Evolutionary conservation across 495 filamentous ascomycete species (phyloP).

Genomic region (Tetracladium marchalianum): DNA sequence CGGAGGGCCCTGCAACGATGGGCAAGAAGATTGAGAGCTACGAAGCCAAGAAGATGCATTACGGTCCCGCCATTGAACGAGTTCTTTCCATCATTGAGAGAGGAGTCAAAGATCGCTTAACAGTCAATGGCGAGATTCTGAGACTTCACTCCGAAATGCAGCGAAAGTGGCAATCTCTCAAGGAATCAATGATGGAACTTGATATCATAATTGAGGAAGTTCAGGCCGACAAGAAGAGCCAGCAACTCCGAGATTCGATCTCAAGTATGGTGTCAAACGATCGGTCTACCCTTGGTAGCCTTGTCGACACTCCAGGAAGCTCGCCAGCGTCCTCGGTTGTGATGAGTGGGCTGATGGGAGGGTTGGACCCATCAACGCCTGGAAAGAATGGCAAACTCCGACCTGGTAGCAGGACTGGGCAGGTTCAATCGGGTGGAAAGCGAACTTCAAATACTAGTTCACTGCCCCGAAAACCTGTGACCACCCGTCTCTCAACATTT

Average conservation of each 20-base stretch:
- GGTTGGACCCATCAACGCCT: conserved; percentile 36
- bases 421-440: conserved; percentile 28
- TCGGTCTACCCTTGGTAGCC: conserved; percentile 61
- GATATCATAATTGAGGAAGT: conserved; percentile 66
- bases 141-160: conserved; percentile 75
- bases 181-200: conserved; percentile 65
- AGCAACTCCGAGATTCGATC: conserved; percentile 84
- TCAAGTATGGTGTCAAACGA: conserved; percentile 87
- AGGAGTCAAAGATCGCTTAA: conserved; percentile 80
- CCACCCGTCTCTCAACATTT: conserved; percentile 23
- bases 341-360: conserved; percentile 41
- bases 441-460: conserved; percentile 9
- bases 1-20: conserved; percentile 54
- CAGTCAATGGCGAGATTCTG: conserved; percentile 90
- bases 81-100: conserved; percentile 86
- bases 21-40: conserved; percentile 83
- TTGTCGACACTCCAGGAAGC: conserved; percentile 70
- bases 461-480: conserved; percentile 15
- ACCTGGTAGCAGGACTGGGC: conserved; percentile 23
- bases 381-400: conserved; percentile 30
- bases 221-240: conserved; percentile 47
- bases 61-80: conserved; percentile 86
- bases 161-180: conserved; percentile 64
- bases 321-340: conserved; percentile 87
- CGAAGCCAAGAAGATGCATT: conserved; percentile 91